phyloP scores from a whole-genome alignment of 345 rosid species.

The Turritis glabra region DNA sequence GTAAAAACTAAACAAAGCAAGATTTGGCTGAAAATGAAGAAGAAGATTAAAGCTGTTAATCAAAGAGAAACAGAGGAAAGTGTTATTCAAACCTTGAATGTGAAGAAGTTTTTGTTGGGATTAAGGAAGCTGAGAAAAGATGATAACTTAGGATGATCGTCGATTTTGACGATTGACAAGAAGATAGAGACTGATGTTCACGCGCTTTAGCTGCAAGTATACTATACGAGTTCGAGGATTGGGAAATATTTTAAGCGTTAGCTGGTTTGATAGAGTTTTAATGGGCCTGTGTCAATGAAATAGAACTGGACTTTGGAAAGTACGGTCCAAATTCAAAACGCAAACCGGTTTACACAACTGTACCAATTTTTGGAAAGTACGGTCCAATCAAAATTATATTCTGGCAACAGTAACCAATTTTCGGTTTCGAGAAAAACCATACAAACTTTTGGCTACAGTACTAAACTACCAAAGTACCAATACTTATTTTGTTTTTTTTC shows the following conservation, averaged over 20 bases:
- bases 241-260: not conserved
- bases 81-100: not conserved
- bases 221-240: not conserved
- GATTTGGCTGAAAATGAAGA: not conserved
- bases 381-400: too few species aligned
- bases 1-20: not conserved
- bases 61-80: not conserved
- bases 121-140: slow-evolving; percentile 19
- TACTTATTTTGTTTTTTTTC: too few species aligned
- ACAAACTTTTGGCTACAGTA: too few species aligned
- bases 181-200: slow-evolving; percentile 14
- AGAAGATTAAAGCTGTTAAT: slow-evolving; percentile 15
- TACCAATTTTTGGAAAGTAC: too few species aligned
- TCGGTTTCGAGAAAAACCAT: too few species aligned
- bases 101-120: not conserved
- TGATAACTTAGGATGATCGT: slow-evolving; percentile 26
- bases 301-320: not conserved
- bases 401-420: too few species aligned
- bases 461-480: too few species aligned
- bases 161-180: slow-evolving; percentile 3
- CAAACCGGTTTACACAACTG: too few species aligned
- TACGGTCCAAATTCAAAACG: too few species aligned
- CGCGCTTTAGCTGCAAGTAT: slow-evolving; percentile 14
- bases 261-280: not conserved
- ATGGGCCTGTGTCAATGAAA: too few species aligned